Evolutionary conservation across 805 yeast genomes (phyloP).

Genomic region (Saturnispora zaruensis): DNA sequence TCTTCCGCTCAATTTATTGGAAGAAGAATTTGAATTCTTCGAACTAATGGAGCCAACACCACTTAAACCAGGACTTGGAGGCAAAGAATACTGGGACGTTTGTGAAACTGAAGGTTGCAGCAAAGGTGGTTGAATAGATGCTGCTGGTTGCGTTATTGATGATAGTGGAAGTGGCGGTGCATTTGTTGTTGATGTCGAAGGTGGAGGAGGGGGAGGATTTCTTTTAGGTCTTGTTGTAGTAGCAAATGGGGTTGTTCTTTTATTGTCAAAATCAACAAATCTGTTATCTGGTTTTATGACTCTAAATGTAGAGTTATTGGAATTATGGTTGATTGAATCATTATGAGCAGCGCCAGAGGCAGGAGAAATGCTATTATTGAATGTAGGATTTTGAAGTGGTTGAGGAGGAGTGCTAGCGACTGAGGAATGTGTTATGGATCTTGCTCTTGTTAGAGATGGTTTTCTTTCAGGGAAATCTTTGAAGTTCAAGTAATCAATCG

Average conservation of each 20-base stretch:
- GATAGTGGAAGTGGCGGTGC: constrained; percentile 8
- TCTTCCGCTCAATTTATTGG: background rate
- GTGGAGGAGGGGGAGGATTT: constrained; percentile 22
- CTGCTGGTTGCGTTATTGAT: constrained; percentile 28
- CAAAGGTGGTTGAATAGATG: background rate
- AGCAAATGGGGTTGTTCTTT: constrained; percentile 63
- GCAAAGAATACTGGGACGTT: background rate
- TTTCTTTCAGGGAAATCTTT: constrained; percentile 32
- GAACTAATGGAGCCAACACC: constrained; percentile 1
- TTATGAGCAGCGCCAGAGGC: background rate
- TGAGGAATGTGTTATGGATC: constrained; percentile 22
- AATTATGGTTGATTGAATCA: constrained; percentile 3
- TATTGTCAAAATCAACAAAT: constrained; percentile 76
- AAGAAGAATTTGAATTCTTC: constrained; percentile 1
- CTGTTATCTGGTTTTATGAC: constrained; percentile 56
- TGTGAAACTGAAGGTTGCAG: constrained; percentile 7
- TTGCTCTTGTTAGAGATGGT: constrained; percentile 23
- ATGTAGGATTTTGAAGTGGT: background rate
- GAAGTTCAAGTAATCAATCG: constrained; percentile 47
- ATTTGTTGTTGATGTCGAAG: constrained; percentile 22
- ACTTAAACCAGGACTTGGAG: background rate
- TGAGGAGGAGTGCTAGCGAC: constrained; percentile 4
- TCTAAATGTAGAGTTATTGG: constrained; percentile 37
- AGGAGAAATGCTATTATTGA: background rate
- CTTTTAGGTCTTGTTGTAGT: constrained; percentile 29